Conservation (phyloP, 352 stramenopile species). For the Phytophthora rubi region DNA sequence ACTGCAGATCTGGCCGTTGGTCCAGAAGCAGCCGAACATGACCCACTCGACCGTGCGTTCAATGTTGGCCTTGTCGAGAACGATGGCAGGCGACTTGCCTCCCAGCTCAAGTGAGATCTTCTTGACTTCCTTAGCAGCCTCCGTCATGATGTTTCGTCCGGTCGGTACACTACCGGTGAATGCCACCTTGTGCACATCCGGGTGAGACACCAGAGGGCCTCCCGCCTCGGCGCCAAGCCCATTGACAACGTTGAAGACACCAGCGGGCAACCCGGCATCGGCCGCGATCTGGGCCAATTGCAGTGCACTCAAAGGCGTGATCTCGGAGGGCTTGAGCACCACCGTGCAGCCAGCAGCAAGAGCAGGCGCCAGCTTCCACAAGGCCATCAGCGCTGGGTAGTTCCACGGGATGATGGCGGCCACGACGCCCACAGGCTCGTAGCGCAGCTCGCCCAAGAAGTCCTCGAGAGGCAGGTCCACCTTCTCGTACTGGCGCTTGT, state of each 20-base stretch:
- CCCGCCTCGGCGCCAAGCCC: slow-evolving; percentile 71
- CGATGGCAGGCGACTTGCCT: slow-evolving; percentile 90
- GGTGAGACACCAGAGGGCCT: slow-evolving; percentile 64
- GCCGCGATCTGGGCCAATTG: slow-evolving; percentile 66
- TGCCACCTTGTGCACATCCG: slow-evolving; percentile 40
- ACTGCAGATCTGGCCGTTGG: slow-evolving; percentile 84
- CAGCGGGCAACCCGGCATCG: slow-evolving; percentile 65
- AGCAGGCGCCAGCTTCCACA: slow-evolving; percentile 86
- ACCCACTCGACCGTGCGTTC: slow-evolving; percentile 85
- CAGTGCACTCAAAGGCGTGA: slow-evolving; percentile 93
- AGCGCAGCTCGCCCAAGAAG: slow-evolving; percentile 54
- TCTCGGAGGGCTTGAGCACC: slow-evolving; percentile 62
- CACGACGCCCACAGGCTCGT: slow-evolving; percentile 75
- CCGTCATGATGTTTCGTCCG: slow-evolving; percentile 28
- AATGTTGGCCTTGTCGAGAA: slow-evolving; percentile 78
- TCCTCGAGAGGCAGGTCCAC: slow-evolving; percentile 56
- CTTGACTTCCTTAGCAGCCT: slow-evolving; percentile 34
- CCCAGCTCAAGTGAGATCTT: slow-evolving; percentile 52
- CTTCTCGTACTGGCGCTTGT: slow-evolving; percentile 56
- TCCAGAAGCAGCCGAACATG: slow-evolving; percentile 52
- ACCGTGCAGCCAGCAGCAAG: slow-evolving; percentile 94
- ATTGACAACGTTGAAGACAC: slow-evolving; percentile 76
- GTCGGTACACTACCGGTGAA: slow-evolving; percentile 35
- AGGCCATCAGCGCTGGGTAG: slow-evolving; percentile 54
- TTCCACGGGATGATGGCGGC: slow-evolving; percentile 67